These are phyloP conservation scores for Colletotrichum lini DNA, from an alignment of 2,329 filamentous ascomycete genomes.

Conservation along the genomic window DNA sequence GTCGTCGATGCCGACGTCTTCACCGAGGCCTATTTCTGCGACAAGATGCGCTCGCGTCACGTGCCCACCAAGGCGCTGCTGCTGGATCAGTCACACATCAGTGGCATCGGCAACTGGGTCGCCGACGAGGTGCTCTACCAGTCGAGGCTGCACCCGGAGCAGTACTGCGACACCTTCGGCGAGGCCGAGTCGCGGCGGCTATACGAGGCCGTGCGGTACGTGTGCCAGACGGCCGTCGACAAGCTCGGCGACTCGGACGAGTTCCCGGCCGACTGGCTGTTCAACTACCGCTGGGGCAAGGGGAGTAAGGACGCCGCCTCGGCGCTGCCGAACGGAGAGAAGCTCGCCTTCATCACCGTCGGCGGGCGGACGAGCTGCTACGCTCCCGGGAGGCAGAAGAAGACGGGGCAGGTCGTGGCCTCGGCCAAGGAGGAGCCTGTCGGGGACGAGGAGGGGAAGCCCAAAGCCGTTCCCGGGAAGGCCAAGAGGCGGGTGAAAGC, in stretches of 20 bases:
- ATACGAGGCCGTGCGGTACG: conserved; percentile 80
- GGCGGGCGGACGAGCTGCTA: conserved; percentile 93
- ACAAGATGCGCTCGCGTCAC: conserved; percentile 80
- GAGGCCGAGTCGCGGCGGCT: conserved; percentile 80
- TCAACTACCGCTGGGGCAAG: conserved; percentile 91
- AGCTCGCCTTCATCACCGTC: conserved; percentile 88
- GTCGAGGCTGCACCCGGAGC: conserved; percentile 89
- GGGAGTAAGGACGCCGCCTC: conserved; percentile 80
- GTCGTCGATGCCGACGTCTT: conserved; percentile 85
- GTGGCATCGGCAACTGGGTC: conserved; percentile 97
- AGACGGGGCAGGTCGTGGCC: conserved; percentile 65
- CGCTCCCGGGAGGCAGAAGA: conserved; percentile 89
- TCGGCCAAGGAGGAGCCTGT: conserved; percentile 61
- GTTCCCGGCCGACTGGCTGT: conserved; percentile 91
- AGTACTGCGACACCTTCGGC: conserved; percentile 87
- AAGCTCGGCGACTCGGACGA: conserved; percentile 84
- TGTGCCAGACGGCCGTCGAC: conserved; percentile 86
- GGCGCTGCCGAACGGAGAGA: conserved; percentile 85
- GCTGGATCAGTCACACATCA: conserved; percentile 89
- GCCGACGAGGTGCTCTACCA: conserved; percentile 95
- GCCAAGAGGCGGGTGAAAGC: conserved; percentile 46
- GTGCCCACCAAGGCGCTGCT: conserved; percentile 92
- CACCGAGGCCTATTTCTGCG: conserved; percentile 81
- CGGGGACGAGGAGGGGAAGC: conserved; percentile 49
- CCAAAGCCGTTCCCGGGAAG: conserved; percentile 40